phyloP scores from a whole-genome alignment of 2,329 filamentous ascomycete genomes.

The Sclerotinia trifoliorum region DNA sequence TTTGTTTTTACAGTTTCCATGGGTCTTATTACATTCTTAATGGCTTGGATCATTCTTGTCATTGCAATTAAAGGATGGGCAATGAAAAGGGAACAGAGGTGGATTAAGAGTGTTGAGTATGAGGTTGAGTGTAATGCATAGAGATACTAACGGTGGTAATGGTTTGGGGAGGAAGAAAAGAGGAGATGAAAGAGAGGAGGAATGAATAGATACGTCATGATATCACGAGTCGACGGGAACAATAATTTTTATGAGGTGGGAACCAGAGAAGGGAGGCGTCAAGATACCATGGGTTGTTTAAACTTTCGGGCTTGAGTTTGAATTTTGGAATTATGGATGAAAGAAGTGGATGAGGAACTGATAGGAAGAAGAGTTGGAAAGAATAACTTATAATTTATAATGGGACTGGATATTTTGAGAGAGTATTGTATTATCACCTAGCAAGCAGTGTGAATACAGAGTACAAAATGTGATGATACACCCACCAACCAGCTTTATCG shows the following conservation, averaged over 20 bases:
- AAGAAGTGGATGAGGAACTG: too few species aligned
- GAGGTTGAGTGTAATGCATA: neutral
- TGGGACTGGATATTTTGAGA: neutral
- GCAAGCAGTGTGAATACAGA: neutral
- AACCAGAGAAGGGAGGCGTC: conserved; percentile 1
- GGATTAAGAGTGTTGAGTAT: neutral
- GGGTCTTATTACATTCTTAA: conserved; percentile 77
- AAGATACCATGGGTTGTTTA: conserved; percentile 23
- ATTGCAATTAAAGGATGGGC: conserved; percentile 91
- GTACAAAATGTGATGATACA: too few species aligned
- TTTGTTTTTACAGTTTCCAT: conserved; percentile 88
- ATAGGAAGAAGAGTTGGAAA: neutral
- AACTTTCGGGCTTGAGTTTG: neutral
- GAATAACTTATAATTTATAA: neutral
- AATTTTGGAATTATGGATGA: neutral
- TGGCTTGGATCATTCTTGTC: conserved; percentile 78
- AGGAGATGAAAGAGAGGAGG: too few species aligned
- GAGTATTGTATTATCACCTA: too few species aligned
- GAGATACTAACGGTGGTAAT: neutral
- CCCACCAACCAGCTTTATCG: too few species aligned
- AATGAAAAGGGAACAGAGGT: conserved; percentile 45
- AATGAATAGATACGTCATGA: neutral
- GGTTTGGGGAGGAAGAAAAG: neutral
- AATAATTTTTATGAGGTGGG: neutral
- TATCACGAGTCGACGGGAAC: neutral